These are phyloP conservation scores for Eleusine coracana DNA, from an alignment of 176 grass and related monocot genomes.

Conservation along the genomic window DNA sequence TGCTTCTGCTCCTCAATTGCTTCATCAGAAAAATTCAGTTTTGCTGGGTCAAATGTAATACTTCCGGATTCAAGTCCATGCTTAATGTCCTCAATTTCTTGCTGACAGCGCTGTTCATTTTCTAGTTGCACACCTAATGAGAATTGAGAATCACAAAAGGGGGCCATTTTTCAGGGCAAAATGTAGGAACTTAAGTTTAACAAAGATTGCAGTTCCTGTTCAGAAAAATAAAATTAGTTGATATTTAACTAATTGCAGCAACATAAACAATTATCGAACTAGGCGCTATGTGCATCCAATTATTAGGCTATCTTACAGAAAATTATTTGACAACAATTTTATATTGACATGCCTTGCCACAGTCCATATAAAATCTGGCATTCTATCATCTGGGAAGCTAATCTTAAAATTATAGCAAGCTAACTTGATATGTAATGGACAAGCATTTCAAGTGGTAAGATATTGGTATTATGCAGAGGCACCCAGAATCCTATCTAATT, in stretches of 20 bases:
- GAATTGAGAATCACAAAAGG: conserved; percentile 41
- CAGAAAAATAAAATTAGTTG: conserved; percentile 24
- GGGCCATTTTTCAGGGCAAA: background rate
- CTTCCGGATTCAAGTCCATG: conserved; percentile 80
- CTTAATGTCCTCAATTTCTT: conserved; percentile 92
- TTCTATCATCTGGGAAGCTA: background rate
- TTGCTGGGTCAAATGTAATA: conserved; percentile 68
- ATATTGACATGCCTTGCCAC: background rate
- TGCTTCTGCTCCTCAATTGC: conserved; percentile 91
- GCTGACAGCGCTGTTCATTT: conserved; percentile 95
- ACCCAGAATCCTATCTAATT: conserved; percentile 13
- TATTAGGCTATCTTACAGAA: conserved; percentile 10
- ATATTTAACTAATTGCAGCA: conserved; percentile 26
- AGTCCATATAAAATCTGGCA: conserved; percentile 1
- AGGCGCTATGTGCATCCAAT: background rate
- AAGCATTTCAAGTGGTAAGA: conserved; percentile 16
- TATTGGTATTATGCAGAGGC: background rate
- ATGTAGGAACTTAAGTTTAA: conserved; percentile 8
- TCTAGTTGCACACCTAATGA: conserved; percentile 69
- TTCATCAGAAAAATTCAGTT: conserved; percentile 93
- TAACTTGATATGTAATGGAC: conserved; percentile 2
- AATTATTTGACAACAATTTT: background rate
- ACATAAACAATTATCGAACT: conserved; percentile 13
- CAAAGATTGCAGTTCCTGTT: conserved; percentile 14
- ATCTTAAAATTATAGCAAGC: conserved; percentile 13